A percentile compares a stretch with the other conserved stretches of the same genome.
These are phyloP conservation scores for Musa itinerans DNA, from an alignment of 176 grass and related monocot genomes.

Conservation along the genomic window DNA sequence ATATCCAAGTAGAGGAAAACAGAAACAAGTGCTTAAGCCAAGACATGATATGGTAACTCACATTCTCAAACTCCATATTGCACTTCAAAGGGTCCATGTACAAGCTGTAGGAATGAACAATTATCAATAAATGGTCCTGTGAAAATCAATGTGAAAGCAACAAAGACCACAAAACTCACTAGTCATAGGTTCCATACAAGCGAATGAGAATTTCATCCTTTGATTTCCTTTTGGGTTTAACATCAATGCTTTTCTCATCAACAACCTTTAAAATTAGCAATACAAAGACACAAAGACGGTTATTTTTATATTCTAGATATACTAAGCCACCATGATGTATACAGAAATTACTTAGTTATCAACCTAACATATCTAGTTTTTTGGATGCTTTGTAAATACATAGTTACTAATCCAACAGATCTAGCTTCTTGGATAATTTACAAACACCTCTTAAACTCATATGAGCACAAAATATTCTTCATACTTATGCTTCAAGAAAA, in stretches of 20 bases:
- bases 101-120: constrained; percentile 40
- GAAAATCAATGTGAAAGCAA: constrained; percentile 23
- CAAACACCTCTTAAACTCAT: background rate
- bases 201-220: constrained; percentile 62
- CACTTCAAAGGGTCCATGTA: constrained; percentile 72
- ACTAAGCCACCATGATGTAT: background rate
- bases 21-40: constrained; percentile 11
- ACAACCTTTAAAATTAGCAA: constrained; percentile 43
- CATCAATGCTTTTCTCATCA: constrained; percentile 46
- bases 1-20: background rate
- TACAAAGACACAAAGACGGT: constrained; percentile 26
- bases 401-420: background rate
- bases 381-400: background rate
- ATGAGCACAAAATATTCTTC: background rate
- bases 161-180: constrained; percentile 48
- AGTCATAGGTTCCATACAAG: constrained; percentile 69
- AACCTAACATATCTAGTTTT: background rate
- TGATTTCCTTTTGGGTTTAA: constrained; percentile 48
- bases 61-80: constrained; percentile 60
- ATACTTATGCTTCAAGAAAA: too few relatives aligned
- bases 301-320: constrained; percentile 20
- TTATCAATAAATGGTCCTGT: constrained; percentile 14
- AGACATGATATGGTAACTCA: constrained; percentile 35
- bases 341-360: background rate
- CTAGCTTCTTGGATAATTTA: background rate